phyloP scores from a whole-genome alignment of 768 basidiomycete genomes.

The Russula sp. region DNA sequence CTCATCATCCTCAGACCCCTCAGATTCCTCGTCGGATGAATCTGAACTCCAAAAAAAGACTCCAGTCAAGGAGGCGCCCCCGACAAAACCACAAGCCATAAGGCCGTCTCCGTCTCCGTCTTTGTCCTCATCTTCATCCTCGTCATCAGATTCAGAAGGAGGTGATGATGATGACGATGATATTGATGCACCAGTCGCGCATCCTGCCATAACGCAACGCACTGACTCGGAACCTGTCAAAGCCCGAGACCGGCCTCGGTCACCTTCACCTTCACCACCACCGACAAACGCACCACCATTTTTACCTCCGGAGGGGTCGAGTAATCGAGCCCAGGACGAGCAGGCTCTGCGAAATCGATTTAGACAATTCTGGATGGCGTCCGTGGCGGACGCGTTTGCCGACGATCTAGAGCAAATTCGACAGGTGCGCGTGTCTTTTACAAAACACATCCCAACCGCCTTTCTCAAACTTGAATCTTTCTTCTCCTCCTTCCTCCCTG shows the following conservation, averaged over 20 bases:
- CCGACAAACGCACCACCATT: constrained; percentile 54
- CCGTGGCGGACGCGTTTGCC: constrained; percentile 76
- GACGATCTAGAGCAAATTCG: constrained; percentile 82
- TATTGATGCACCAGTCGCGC: constrained; percentile 4
- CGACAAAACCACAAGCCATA: constrained; percentile 10
- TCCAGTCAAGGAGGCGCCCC: constrained; percentile 9
- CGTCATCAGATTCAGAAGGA: constrained; percentile 30
- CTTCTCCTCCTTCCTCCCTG: constrained; percentile 29
- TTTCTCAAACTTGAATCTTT: no score
- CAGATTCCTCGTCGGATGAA: constrained; percentile 30
- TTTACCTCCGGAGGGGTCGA: constrained; percentile 39
- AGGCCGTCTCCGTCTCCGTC: constrained; percentile 27
- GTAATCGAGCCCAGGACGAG: constrained; percentile 45
- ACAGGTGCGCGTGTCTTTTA: constrained; percentile 51
- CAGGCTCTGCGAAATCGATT: constrained; percentile 62
- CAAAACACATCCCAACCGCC: constrained; percentile 7
- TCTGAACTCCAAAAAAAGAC: constrained; percentile 9
- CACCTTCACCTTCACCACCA: constrained; percentile 39
- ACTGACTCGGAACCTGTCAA: neutral
- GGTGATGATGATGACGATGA: constrained; percentile 3
- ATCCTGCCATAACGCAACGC: constrained; percentile 3
- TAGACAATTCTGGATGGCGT: constrained; percentile 83
- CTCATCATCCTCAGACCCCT: constrained; percentile 32
- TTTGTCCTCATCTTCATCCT: constrained; percentile 28
- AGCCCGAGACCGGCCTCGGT: constrained; percentile 17